phyloP scores from a whole-genome alignment of 1,284 basidiomycete species.

The Ceratorhiza oryzae-sativae region DNA sequence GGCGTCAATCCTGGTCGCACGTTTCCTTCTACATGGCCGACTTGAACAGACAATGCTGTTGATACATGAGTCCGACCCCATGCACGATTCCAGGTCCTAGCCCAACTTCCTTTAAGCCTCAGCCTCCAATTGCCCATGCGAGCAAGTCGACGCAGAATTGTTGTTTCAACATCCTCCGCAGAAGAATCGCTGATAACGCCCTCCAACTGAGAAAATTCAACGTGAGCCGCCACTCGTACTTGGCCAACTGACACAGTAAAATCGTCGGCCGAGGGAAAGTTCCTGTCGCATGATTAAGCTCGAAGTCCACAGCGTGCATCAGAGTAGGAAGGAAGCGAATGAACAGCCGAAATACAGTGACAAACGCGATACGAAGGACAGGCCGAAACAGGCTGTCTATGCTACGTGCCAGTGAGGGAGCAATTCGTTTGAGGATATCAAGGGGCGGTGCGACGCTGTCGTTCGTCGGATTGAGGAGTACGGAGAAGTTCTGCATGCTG shows the following conservation, averaged over 20 bases:
- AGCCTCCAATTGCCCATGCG: conserved; percentile 65
- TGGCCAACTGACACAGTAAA: conserved; percentile 59
- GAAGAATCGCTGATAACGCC: conserved; percentile 35
- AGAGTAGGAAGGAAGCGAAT: conserved; percentile 70
- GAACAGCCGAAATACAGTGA: conserved; percentile 57
- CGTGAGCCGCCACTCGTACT: conserved; percentile 61
- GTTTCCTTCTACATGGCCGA: conserved; percentile 60
- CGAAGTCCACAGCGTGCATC: conserved; percentile 69
- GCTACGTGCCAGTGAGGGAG: conserved; percentile 39
- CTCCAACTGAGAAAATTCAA: conserved; percentile 62
- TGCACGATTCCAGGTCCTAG: conserved; percentile 69
- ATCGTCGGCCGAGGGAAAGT: conserved; percentile 61
- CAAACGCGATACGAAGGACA: conserved; percentile 61
- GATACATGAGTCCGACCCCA: conserved; percentile 67
- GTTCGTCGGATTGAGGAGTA: conserved; percentile 34
- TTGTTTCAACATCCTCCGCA: conserved; percentile 37
- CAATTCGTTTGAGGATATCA: conserved; percentile 34
- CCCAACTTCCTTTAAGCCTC: conserved; percentile 64
- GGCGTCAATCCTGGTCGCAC: conserved; percentile 47
- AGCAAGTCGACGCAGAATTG: conserved; percentile 28
- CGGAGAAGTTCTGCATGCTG: conserved; percentile 37
- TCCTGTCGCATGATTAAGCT: conserved; percentile 62
- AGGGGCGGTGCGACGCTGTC: conserved; percentile 38
- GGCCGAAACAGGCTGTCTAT: conserved; percentile 60
- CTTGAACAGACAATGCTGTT: conserved; percentile 59